phyloP scores from a whole-genome alignment of 2,329 filamentous ascomycete genomes.

The Thelonectria rubi region DNA sequence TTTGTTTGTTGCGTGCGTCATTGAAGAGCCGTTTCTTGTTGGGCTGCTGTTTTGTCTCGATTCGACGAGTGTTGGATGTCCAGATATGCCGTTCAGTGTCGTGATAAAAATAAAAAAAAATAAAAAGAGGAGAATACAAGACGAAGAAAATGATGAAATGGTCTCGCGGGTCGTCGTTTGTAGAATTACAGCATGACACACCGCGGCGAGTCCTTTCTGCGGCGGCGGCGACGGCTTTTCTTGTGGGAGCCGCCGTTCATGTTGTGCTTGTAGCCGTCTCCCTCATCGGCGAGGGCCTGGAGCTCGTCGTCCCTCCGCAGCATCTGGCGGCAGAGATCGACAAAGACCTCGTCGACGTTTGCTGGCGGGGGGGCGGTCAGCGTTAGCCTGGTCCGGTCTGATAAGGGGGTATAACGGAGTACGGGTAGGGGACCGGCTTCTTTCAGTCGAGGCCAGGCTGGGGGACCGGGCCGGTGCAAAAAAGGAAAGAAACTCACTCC shows the following conservation, averaged over 20 bases:
- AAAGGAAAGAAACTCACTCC: conserved; percentile 58
- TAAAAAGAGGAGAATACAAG: background rate
- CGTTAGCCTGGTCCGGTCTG: conserved; percentile 36
- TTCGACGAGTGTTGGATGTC: background rate
- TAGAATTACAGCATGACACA: conserved; percentile 55
- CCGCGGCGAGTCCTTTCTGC: conserved; percentile 49
- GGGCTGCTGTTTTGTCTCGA: background rate
- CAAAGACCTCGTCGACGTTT: conserved; percentile 91
- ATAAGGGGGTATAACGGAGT: conserved; percentile 18
- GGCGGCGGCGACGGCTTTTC: conserved; percentile 45
- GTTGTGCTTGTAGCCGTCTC: conserved; percentile 56
- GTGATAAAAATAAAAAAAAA: conserved; percentile 4
- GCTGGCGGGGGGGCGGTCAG: conserved; percentile 50
- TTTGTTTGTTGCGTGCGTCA: background rate
- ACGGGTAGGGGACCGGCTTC: conserved; percentile 13
- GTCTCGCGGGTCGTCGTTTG: too few species aligned
- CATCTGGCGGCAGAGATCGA: conserved; percentile 85
- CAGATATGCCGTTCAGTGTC: background rate
- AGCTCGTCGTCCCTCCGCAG: conserved; percentile 73
- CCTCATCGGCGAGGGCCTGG: conserved; percentile 43
- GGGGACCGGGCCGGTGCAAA: background rate
- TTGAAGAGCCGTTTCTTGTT: background rate
- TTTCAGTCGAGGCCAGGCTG: background rate
- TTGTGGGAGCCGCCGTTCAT: conserved; percentile 39
- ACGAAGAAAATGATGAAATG: conserved; percentile 1